Evolutionary conservation across 495 filamentous ascomycete species (phyloP), one percentile per base, ranked within the genome.

Genomic region (Penicillium lagena): DNA sequence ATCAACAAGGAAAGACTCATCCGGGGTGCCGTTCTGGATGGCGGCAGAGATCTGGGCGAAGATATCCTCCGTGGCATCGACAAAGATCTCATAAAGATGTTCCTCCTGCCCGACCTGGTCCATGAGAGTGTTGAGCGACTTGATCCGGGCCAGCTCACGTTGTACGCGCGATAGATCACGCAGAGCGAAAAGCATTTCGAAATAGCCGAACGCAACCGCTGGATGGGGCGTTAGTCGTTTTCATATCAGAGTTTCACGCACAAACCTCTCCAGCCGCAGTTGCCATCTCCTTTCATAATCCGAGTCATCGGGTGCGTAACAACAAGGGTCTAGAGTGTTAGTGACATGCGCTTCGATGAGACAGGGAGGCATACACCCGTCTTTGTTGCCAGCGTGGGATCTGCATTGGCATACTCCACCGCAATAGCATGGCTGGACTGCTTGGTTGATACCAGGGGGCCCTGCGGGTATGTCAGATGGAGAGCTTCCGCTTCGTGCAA

Each of bases 261-360:
- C 60, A 41, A 78, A 96, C 91, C 93, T 83, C 93, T 78, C 91
- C 93, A 98, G 51, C 93, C 93, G 70, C 93, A 98, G 58, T 94
- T 90, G 32, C 93, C 93, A 68, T 98, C 93, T 14, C 93, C 90
- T 60, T 82, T 83, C 66, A 95, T 82, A 4, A 83, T 84, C 35
- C 93, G 87, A 55, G 87, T 93, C 54, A 89, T 82, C 12, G 89
- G 87, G 60, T 94, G 95, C 49, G 86, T 90, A 43, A 83, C 71
- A 1, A 87, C 85, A 39, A 98, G 75, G 28, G 82, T 77, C 90
- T 96, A 55, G 22, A 22, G 22, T 22, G 6, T 22, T 22, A 22
- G 22, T 6, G 6, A 22, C 22, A 4, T 22, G 3, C 22, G 22
- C 29, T 17, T 22, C 9, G 30, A 22, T 22, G 30, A 44, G 22